Base-by-base conservation (phyloP, 768 basidiomycete species). In the Cubamyces lactineus region DNA sequence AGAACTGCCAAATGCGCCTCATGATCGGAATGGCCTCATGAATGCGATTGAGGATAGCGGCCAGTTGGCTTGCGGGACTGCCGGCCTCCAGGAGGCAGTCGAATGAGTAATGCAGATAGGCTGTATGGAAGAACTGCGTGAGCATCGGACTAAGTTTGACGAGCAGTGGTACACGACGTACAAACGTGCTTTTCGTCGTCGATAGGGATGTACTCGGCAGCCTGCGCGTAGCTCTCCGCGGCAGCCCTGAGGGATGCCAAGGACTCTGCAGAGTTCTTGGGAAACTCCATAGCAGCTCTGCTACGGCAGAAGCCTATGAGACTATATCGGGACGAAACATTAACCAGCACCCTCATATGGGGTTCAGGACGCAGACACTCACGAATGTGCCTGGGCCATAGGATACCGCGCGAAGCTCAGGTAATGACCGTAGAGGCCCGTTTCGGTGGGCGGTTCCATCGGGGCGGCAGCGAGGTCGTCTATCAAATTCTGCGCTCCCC, bases 1-100 rank as follows among this genome's bases (percentile, higher is more conserved):
- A 65, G 55, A 64, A 47, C 23, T 64, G 66, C 69, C 69, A 70
- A 34, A 67, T 61, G 28, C 34, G 45, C 49, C 41, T 65, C 46
- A 59, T 51, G 30, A 58, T 19, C 9, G 69, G 67, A 15, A 67
- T 53, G 1, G 47, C 34, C 15, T 57, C 39, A 15, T 61, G 53
- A 17, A 68, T 54, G 30, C 45, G 53, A 50, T 66, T 28, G 52
- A 66, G 38, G 30, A 61, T 23, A 0, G 50, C 49, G 9, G 67
- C 50, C 9, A 61, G 5, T 23, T 62, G 38, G 51, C 21, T 12
- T 11, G 43, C 46, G 11, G 62, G 24, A 16, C 53, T 43, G 6
- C 55, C 54, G 12, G 19, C 42, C n/a, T 53, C 40, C 26, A 50
- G 52, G 15, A 61, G 43, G 3, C 38, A 23, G 3, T 66, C 50